A percentile compares a stretch with the other conserved stretches of the same genome.
Evolutionary conservation across 1,139 yeast genomes (phyloP).

Genomic region (Pichia sp.): DNA sequence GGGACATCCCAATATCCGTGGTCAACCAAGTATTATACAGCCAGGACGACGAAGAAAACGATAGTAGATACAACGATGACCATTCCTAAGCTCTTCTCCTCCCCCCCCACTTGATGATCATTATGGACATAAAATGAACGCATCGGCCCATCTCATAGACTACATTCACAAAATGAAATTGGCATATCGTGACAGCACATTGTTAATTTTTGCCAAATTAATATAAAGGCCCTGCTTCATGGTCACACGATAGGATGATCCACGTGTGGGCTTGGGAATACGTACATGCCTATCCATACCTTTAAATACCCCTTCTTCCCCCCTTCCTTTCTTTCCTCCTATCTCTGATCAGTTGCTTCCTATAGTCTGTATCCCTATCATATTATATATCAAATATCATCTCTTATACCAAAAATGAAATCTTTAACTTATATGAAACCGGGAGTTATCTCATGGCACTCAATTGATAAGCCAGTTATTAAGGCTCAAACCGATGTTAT

Average conservation of each 20-base stretch:
- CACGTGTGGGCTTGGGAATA: too few species aligned
- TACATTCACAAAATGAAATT: too few species aligned
- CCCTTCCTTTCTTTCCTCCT: not conserved
- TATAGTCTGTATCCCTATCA: not conserved
- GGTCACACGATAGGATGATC: too few species aligned
- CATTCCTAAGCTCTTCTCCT: not conserved
- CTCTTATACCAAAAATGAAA: too few species aligned
- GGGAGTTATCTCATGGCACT: conserved; percentile 31
- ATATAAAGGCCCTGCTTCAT: too few species aligned
- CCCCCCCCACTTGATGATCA: too few species aligned
- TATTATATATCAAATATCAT: too few species aligned
- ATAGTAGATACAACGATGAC: not conserved
- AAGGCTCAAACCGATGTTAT: conserved; percentile 38
- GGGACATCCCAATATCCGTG: conserved; percentile 70
- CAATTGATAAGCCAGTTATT: conserved; percentile 36
- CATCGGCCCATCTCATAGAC: too few species aligned
- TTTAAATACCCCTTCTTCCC: not conserved
- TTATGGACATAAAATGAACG: too few species aligned
- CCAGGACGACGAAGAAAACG: not conserved
- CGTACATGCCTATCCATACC: too few species aligned
- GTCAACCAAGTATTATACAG: conserved; percentile 64
- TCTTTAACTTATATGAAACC: conserved; percentile 42
- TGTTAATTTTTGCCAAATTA: too few species aligned
- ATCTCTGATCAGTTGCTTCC: not conserved
- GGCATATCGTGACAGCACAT: too few species aligned